phyloP scores from a whole-genome alignment of 495 filamentous ascomycete species.

The Tuber aestivum region DNA sequence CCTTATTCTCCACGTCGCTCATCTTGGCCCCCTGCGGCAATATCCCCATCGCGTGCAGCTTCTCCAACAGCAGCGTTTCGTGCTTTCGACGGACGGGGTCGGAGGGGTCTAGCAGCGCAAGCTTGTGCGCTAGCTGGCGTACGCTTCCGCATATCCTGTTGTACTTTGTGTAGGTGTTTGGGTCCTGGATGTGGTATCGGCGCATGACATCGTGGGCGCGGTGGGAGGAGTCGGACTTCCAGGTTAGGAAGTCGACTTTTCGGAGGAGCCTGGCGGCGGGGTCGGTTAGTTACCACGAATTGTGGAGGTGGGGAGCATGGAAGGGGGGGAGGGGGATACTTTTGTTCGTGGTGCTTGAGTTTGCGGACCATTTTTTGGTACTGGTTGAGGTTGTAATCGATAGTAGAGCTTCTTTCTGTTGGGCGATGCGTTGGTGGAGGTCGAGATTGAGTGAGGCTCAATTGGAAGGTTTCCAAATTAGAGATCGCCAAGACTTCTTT shows the following conservation, averaged over 20 bases:
- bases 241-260: constrained; percentile 93
- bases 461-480: constrained; percentile 16
- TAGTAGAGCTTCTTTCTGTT: neutral
- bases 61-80: constrained; percentile 76
- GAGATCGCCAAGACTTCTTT: neutral
- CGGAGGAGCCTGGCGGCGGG: constrained; percentile 56
- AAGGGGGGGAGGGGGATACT: constrained; percentile 45
- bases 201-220: constrained; percentile 70
- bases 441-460: constrained; percentile 32
- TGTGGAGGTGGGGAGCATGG: constrained; percentile 6
- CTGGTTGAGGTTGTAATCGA: constrained; percentile 11
- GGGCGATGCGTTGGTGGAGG: constrained; percentile 8
- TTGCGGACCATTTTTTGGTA: constrained; percentile 69
- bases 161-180: constrained; percentile 81
- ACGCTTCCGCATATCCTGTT: constrained; percentile 79
- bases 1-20: constrained; percentile 74
- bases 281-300: constrained; percentile 21
- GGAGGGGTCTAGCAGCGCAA: constrained; percentile 68
- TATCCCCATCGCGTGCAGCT: constrained; percentile 86
- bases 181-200: constrained; percentile 82
- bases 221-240: constrained; percentile 81
- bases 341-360: constrained; percentile 86
- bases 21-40: constrained; percentile 64
- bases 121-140: constrained; percentile 78
- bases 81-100: constrained; percentile 72